These are phyloP conservation scores for Erodium chrysanthum DNA, from an alignment of 441 rosid species.

Conservation along the genomic window DNA sequence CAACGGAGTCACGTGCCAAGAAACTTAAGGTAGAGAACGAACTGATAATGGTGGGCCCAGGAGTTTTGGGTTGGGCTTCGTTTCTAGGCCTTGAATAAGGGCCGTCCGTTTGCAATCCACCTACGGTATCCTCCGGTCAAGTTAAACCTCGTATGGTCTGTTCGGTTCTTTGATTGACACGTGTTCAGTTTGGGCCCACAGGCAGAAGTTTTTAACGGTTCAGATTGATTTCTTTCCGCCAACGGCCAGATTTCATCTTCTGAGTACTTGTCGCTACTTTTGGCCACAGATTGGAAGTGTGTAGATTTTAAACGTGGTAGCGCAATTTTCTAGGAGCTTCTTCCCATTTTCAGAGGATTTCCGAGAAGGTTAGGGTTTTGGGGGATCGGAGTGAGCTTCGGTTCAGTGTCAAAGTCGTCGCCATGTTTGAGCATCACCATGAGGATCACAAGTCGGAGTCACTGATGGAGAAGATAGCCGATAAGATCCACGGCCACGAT, in stretches of 20 bases:
- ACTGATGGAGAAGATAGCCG: conserved; percentile 56
- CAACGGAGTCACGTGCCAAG: too few species aligned
- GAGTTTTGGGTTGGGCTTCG: too few species aligned
- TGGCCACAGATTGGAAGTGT: conserved; percentile 10
- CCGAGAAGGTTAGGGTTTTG: conserved; percentile 7
- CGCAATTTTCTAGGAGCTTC: not conserved
- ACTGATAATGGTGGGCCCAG: too few species aligned
- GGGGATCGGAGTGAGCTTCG: conserved; percentile 6
- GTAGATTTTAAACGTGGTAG: too few species aligned
- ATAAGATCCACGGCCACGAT: conserved; percentile 43
- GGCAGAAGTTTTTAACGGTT: conserved; percentile 20
- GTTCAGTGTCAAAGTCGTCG: not conserved
- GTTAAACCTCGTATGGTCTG: too few species aligned
- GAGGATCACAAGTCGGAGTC: conserved; percentile 42
- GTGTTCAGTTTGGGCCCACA: conserved; percentile 17
- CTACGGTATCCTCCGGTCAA: too few species aligned
- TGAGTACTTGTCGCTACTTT: conserved; percentile 14
- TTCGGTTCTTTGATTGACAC: too few species aligned
- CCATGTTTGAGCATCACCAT: conserved; percentile 57
- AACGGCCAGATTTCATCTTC: conserved; percentile 23
- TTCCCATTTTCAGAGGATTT: not conserved
- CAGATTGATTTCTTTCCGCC: conserved; percentile 15
- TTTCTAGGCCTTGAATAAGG: too few species aligned
- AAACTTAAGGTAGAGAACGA: too few species aligned
- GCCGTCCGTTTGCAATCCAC: too few species aligned